Evolutionary conservation across 306 rosid genomes (phyloP), one percentile per base, ranked within the genome.

Genomic region (Oemleria cerasiformis): DNA sequence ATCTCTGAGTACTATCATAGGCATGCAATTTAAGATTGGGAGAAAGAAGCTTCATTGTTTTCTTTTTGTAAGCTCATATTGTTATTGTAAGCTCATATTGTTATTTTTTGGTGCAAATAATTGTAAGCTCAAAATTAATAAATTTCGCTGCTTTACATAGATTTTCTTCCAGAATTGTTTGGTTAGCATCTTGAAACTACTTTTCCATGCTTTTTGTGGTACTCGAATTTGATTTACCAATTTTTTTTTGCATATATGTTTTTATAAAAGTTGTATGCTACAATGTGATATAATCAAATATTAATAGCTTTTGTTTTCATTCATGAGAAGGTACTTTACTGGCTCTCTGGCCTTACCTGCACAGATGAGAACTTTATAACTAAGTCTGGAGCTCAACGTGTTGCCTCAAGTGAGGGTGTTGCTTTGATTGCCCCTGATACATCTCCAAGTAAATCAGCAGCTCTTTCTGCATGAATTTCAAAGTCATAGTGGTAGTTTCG

Each of bases 281-380:
- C 14, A 74, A 67, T 67, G 57, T 25, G 5, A 40, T 67, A 45
- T 49, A 42, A 66, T 74, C 25, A 25, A 20, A 39, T 9, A 20
- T 16, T 70, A n/a, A n/a, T n/a, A n/a, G n/a, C n/a, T n/a, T n/a
- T n/a, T n/a, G n/a, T n/a, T n/a, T n/a, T n/a, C n/a, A n/a, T 70
- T 67, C 48, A 13, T 68, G 67, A 20, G 25, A 80, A 90, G 96
- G 96, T 91, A 19, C 89, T 94, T 5, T 91, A 94, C 73, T 91
- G 92, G 92, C 88, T 94, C 44, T 89, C 98, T 20, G 98, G 98
- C 69, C 97, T 94, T 74, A 74, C 92, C 39, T 91, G 96, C 81
- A 71, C 91, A 0, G 97, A 94, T 44, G 98, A 94, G 80, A 91
- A 91, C 77, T 91, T 94, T 76, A 89, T 91, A 8, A 43, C 21